phyloP scores from a whole-genome alignment of 768 basidiomycete species.

The Gelatoporia subvermispora region DNA sequence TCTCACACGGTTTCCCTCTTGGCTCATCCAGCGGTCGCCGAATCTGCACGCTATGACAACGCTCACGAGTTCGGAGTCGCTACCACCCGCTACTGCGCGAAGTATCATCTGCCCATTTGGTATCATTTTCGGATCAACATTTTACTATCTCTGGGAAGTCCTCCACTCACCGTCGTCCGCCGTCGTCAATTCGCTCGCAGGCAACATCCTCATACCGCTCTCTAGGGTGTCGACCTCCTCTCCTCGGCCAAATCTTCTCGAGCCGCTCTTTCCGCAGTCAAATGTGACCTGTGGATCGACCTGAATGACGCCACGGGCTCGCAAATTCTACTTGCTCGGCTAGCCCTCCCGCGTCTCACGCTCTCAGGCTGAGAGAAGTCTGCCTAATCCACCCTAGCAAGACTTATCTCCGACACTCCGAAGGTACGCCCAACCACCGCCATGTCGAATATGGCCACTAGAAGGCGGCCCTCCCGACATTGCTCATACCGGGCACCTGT shows the following conservation, averaged over 20 bases:
- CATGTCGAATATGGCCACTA: conserved; percentile 6
- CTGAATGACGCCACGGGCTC: conserved; percentile 9
- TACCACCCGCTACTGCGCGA: not conserved
- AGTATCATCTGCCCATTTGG: conserved; percentile 5
- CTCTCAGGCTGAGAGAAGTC: conserved; percentile 7
- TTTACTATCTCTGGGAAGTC: conserved; percentile 4
- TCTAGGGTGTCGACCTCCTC: conserved; percentile 4
- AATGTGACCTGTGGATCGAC: not conserved
- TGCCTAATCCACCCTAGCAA: conserved; percentile 4
- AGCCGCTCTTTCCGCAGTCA: conserved; percentile 9
- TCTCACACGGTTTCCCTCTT: too few relatives aligned
- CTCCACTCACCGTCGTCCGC: conserved; percentile 7
- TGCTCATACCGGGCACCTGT: conserved; percentile 10
- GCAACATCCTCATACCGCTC: conserved; percentile 1
- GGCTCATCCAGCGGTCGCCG: too few relatives aligned
- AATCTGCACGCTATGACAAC: too few relatives aligned
- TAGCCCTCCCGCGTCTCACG: conserved; percentile 5
- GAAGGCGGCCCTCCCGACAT: conserved; percentile 7
- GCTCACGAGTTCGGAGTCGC: too few relatives aligned
- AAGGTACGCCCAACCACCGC: not conserved
- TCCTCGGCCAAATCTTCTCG: conserved; percentile 12
- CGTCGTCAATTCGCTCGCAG: conserved; percentile 10
- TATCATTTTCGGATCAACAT: conserved; percentile 4
- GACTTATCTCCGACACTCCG: conserved; percentile 5
- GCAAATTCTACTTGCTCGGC: conserved; percentile 5